Conservation (phyloP, 345 rosid species). For the Ricinus communis region DNA sequence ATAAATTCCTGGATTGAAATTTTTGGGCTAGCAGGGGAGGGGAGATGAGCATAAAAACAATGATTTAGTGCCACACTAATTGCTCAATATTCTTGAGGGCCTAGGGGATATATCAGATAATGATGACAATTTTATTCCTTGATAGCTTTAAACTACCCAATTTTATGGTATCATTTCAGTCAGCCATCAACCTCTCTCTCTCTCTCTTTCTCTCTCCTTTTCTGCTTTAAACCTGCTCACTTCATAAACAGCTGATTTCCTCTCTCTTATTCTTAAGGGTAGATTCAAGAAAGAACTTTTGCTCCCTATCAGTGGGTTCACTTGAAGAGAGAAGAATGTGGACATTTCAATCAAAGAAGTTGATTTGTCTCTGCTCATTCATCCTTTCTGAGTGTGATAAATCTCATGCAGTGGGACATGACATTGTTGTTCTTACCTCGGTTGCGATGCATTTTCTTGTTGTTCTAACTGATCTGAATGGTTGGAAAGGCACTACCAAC, state of each 20-base stretch:
- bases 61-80: background rate
- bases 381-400: slow-evolving; percentile 53
- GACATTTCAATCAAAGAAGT: slow-evolving; percentile 62
- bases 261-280: slow-evolving; percentile 27
- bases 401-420: slow-evolving; percentile 38
- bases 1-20: background rate
- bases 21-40: background rate
- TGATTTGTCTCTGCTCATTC: slow-evolving; percentile 66
- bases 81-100: background rate
- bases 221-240: background rate
- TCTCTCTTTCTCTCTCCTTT: background rate
- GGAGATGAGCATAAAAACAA: background rate
- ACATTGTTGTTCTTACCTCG: slow-evolving; percentile 50
- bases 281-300: slow-evolving; percentile 72
- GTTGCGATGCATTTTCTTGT: slow-evolving; percentile 66
- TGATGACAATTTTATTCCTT: background rate
- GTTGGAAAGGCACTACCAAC: slow-evolving; percentile 55
- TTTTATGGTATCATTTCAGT: background rate
- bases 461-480: slow-evolving; percentile 68
- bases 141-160: background rate
- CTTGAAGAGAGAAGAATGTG: slow-evolving; percentile 67
- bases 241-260: slow-evolving; percentile 11
- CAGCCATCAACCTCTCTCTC: background rate
- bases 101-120: background rate
- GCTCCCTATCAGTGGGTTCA: slow-evolving; percentile 57